Percentiles rank a stretch among this genome's conserved stretches.
These are phyloP conservation scores for Rhizopus stolonifer DNA, from an alignment of 371 early-diverging fungal species.

Conservation along the genomic window DNA sequence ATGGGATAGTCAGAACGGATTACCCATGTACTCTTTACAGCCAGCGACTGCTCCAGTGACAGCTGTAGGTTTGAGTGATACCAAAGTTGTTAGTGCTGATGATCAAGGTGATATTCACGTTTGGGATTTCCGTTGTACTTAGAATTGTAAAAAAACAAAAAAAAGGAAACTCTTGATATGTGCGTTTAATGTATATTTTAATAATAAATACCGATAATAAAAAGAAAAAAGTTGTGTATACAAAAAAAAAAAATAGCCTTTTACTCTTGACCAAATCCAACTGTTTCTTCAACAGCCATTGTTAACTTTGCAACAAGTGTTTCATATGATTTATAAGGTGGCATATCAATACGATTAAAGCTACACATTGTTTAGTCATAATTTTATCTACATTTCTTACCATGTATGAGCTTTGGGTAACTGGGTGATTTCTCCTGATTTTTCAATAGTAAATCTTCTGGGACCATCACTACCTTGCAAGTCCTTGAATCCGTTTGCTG, in stretches of 20 bases:
- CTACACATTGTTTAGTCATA: conserved; percentile 28
- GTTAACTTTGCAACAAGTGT: conserved; percentile 79
- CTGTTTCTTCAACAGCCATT: conserved; percentile 92
- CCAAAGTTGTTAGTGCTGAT: conserved; percentile 78
- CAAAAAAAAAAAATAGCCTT: not conserved
- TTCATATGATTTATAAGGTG: conserved; percentile 80
- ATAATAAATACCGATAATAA: not conserved
- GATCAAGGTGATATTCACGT: conserved; percentile 74
- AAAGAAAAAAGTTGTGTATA: conserved; percentile 2
- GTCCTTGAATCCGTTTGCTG: conserved; percentile 98
- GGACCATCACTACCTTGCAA: conserved; percentile 97
- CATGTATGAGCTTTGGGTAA: conserved; percentile 96
- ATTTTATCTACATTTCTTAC: conserved; percentile 37
- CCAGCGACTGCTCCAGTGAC: conserved; percentile 65
- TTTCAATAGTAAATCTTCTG: conserved; percentile 95
- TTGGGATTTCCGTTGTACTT: conserved; percentile 62
- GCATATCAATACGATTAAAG: conserved; percentile 96
- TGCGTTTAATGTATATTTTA: not conserved
- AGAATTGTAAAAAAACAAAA: not conserved
- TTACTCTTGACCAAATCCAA: conserved; percentile 85
- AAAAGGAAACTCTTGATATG: not conserved
- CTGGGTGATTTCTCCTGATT: conserved; percentile 84
- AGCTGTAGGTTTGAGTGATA: conserved; percentile 76
- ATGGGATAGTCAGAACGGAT: conserved; percentile 89
- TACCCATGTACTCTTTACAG: conserved; percentile 67